phyloP scores from a whole-genome alignment of 306 rosid genomes.

The Potentilla sterilis region DNA sequence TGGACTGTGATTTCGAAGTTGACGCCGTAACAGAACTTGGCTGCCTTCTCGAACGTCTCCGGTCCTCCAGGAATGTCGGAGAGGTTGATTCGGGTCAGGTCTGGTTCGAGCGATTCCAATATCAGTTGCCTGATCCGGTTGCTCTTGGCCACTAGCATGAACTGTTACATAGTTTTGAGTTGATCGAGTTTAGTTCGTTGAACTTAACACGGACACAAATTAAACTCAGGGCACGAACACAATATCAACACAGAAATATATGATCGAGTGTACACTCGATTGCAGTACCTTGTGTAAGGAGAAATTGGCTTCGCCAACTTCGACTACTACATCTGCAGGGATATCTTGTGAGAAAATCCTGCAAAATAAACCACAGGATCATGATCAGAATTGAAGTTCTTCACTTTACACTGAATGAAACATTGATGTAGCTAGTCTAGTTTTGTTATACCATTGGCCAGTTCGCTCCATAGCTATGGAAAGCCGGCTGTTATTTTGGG shows the following conservation, averaged over 20 bases:
- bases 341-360: slow-evolving; percentile 83
- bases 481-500: slow-evolving; percentile 34
- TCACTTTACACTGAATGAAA: neutral
- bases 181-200: neutral
- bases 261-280: neutral
- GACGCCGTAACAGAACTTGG: slow-evolving; percentile 86
- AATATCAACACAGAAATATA: neutral
- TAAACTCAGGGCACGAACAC: too few relatives aligned
- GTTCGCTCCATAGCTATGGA: slow-evolving; percentile 93
- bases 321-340: slow-evolving; percentile 65
- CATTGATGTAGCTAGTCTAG: neutral
- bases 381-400: neutral
- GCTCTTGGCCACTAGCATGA: slow-evolving; percentile 89
- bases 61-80: slow-evolving; percentile 80
- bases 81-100: slow-evolving; percentile 58
- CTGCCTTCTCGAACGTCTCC: slow-evolving; percentile 82
- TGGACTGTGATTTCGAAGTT: slow-evolving; percentile 83
- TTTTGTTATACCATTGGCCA: slow-evolving; percentile 61
- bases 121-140: slow-evolving; percentile 70
- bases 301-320: slow-evolving; percentile 65
- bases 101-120: slow-evolving; percentile 56
- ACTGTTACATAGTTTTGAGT: slow-evolving; percentile 34
- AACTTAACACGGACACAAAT: too few relatives aligned
- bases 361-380: neutral
- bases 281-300: slow-evolving; percentile 78